phyloP scores from a whole-genome alignment of 306 rosid genomes.

The Mucuna pruriens region DNA sequence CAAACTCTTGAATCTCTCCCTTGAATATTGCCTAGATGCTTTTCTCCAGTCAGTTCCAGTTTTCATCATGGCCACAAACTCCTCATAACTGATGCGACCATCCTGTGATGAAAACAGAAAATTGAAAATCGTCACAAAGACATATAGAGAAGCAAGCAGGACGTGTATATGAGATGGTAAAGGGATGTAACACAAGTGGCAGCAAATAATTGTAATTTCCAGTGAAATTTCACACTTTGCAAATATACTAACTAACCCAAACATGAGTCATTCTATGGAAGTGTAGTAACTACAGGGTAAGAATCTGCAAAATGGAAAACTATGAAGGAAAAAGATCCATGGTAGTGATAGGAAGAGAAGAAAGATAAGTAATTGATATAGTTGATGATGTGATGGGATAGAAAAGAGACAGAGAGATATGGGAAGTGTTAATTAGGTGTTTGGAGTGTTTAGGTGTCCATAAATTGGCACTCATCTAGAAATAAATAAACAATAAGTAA shows the following conservation, averaged over 20 bases:
- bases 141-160: background rate
- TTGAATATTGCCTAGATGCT: conserved; percentile 92
- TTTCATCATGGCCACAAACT: conserved; percentile 96
- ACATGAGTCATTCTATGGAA: background rate
- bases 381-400: too few species aligned
- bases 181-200: background rate
- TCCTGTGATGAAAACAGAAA: conserved; percentile 57
- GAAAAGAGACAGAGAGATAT: too few species aligned
- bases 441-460: too few species aligned
- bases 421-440: too few species aligned
- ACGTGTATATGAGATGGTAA: background rate
- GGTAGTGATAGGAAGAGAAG: too few species aligned
- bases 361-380: too few species aligned
- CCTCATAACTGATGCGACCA: conserved; percentile 82
- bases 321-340: too few species aligned
- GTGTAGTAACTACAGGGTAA: background rate
- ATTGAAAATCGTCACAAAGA: background rate
- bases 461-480: too few species aligned
- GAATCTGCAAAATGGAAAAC: conserved; percentile 5
- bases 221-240: background rate
- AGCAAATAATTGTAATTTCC: background rate
- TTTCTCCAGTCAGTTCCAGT: conserved; percentile 99
- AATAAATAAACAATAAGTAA: background rate
- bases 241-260: background rate
- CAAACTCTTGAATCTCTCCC: conserved; percentile 94